Evolutionary conservation across 495 filamentous ascomycete species (phyloP).

Genomic region (Trichoderma erinaceum): DNA sequence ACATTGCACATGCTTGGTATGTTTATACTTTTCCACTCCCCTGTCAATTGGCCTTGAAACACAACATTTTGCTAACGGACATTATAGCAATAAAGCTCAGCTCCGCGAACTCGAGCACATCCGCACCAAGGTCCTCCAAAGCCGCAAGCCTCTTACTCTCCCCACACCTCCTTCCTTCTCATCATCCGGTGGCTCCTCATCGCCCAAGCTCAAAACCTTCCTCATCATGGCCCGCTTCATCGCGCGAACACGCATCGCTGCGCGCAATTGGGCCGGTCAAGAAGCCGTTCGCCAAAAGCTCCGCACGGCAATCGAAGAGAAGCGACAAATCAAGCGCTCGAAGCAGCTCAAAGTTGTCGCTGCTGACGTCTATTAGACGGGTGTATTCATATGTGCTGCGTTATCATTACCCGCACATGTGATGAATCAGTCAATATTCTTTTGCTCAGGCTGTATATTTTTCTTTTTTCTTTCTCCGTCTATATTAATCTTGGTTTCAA

Average conservation of each 20-base stretch:
- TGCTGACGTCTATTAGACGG: neutral
- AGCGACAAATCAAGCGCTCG: conserved; percentile 31
- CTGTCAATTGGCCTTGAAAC: conserved; percentile 11
- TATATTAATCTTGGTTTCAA: neutral
- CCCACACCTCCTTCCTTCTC: neutral
- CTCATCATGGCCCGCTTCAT: conserved; percentile 34
- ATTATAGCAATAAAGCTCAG: conserved; percentile 79
- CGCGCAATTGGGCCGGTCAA: conserved; percentile 34
- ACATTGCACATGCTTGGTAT: conserved; percentile 79
- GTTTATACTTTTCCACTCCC: conserved; percentile 33
- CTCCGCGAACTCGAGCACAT: conserved; percentile 76
- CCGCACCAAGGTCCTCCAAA: conserved; percentile 32
- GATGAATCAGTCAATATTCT: neutral
- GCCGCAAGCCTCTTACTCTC: conserved; percentile 14
- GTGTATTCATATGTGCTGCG: neutral
- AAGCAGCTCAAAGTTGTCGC: conserved; percentile 15
- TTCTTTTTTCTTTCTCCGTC: neutral
- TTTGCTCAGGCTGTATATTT: neutral
- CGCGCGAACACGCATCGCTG: conserved; percentile 36
- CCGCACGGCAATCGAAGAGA: conserved; percentile 33
- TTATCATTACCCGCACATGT: neutral
- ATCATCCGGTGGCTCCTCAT: conserved; percentile 15
- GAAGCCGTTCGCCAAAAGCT: conserved; percentile 35
- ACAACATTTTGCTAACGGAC: conserved; percentile 15
- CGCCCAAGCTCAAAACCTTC: conserved; percentile 27